These are phyloP conservation scores for Cladosporium sp. DNA, from an alignment of 2,329 filamentous ascomycete genomes.

Conservation along the genomic window DNA sequence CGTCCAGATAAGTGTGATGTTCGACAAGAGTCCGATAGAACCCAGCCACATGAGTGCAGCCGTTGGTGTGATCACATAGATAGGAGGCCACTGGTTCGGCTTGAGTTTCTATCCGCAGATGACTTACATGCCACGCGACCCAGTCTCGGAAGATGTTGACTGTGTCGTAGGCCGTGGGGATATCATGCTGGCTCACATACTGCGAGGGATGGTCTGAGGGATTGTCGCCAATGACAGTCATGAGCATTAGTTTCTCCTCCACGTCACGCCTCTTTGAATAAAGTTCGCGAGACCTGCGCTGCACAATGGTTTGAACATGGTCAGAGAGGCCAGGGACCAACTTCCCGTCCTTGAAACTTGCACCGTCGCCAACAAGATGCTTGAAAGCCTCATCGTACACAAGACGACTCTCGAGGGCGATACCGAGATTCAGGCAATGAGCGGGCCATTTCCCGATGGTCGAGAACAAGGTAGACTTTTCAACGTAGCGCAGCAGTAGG, in stretches of 20 bases:
- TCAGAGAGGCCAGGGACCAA: conserved; percentile 5
- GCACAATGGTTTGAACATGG: conserved; percentile 24
- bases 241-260: conserved; percentile 29
- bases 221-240: conserved; percentile 21
- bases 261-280: conserved; percentile 20
- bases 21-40: conserved; percentile 36
- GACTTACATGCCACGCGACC: no score
- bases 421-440: conserved; percentile 36
- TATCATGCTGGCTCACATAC: conserved; percentile 15
- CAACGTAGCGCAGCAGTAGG: neutral
- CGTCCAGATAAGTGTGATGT: conserved; percentile 33
- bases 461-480: conserved; percentile 22
- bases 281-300: conserved; percentile 22
- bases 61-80: conserved; percentile 21
- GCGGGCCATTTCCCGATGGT: conserved; percentile 32
- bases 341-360: conserved; percentile 22
- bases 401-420: conserved; percentile 30
- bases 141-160: conserved; percentile 38
- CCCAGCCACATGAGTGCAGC: conserved; percentile 19
- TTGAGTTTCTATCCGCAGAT: neutral
- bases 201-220: neutral
- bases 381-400: conserved; percentile 42
- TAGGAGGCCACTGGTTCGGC: neutral
- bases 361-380: conserved; percentile 37
- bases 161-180: conserved; percentile 32